phyloP scores from a whole-genome alignment of 1,284 basidiomycete species.

The Rhodotorula sp. region DNA sequence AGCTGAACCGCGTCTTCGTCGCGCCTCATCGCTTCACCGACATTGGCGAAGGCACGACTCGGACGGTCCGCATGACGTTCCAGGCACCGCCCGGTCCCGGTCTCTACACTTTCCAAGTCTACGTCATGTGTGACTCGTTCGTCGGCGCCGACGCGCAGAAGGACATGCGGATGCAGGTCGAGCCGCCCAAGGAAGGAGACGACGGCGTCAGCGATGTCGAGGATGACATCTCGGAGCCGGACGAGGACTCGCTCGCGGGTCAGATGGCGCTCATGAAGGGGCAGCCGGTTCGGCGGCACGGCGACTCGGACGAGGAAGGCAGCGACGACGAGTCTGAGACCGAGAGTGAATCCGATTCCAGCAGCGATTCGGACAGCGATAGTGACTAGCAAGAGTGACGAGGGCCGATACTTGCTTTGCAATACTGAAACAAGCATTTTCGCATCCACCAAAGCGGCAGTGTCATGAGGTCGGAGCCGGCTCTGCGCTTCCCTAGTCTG shows the following conservation, averaged over 20 bases:
- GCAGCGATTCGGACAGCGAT: conserved; percentile 46
- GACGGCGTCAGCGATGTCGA: conserved; percentile 58
- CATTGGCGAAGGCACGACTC: conserved; percentile 66
- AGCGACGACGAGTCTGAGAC: conserved; percentile 44
- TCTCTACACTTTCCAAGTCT: conserved; percentile 83
- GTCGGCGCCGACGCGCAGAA: conserved; percentile 73
- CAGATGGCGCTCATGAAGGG: conserved; percentile 99
- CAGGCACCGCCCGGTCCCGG: conserved; percentile 86
- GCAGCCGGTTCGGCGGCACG: conserved; percentile 68
- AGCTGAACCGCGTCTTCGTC: conserved; percentile 83
- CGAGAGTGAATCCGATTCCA: conserved; percentile 32
- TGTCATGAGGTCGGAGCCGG: neutral
- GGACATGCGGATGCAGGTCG: conserved; percentile 65
- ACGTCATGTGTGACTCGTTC: conserved; percentile 81
- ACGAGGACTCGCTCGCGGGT: conserved; percentile 90
- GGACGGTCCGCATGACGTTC: conserved; percentile 87
- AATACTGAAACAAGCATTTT: neutral
- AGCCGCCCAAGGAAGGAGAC: conserved; percentile 53
- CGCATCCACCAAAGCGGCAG: neutral
- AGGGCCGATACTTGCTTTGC: neutral
- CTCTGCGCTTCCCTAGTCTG: no score
- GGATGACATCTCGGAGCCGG: conserved; percentile 92
- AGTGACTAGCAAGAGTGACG: neutral
- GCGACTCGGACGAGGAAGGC: conserved; percentile 56
- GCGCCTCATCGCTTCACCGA: conserved; percentile 76